phyloP scores from a whole-genome alignment of 768 basidiomycete species.

The Pilatotrama ljubarskyi region DNA sequence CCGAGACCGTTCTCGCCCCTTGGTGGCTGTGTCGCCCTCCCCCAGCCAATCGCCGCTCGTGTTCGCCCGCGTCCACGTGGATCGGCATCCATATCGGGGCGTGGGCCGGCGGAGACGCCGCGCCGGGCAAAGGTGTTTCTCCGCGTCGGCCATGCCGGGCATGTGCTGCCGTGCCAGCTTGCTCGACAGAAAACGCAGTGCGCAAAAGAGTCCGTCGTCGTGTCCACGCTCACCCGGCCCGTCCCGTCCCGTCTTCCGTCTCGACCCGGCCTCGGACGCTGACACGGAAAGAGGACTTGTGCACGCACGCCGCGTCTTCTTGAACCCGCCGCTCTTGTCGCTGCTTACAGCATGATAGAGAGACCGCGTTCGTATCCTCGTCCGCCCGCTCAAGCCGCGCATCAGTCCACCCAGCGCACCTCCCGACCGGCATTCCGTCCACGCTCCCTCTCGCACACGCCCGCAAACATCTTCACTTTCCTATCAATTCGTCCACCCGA shows the following conservation, averaged over 20 bases:
- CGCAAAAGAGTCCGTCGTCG: no score
- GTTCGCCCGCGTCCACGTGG: neutral
- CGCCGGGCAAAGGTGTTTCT: neutral
- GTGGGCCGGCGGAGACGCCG: neutral
- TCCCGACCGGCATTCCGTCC: neutral
- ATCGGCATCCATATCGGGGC: neutral
- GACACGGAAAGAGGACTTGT: no score
- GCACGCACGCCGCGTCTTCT: neutral
- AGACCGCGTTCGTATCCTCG: neutral
- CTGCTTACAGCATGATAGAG: neutral
- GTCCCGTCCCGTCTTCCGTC: no score
- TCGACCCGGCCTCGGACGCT: no score
- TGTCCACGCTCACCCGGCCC: neutral
- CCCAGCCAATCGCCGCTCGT: neutral
- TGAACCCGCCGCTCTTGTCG: neutral
- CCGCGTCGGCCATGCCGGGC: neutral
- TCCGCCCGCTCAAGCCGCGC: neutral
- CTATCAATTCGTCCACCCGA: neutral
- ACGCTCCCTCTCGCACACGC: neutral
- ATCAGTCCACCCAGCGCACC: neutral
- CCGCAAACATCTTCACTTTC: neutral
- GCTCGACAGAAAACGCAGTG: no score
- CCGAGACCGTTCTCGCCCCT: slow-evolving; percentile 21
- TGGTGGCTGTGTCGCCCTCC: slow-evolving; percentile 12
- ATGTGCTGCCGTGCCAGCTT: neutral